Percentiles rank a stretch among this genome's conserved stretches.
phyloP scores from a whole-genome alignment of 2,329 filamentous ascomycete genomes.

The Aureobasidium lini region DNA sequence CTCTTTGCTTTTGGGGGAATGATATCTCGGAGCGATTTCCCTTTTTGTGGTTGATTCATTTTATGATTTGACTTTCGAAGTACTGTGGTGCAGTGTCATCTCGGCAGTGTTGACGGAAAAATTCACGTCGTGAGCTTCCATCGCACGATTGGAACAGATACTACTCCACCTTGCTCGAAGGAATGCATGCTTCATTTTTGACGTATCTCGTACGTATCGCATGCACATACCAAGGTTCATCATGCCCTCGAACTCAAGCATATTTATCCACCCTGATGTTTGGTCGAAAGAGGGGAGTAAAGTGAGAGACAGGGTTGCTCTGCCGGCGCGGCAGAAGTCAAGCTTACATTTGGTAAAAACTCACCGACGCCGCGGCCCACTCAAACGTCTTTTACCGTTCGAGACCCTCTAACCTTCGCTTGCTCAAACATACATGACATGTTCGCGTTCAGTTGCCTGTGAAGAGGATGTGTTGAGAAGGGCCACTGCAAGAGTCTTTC shows the following conservation, averaged over 20 bases:
- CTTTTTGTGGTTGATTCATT: neutral
- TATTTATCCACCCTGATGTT: neutral
- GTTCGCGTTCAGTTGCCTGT: neutral
- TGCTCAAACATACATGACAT: neutral
- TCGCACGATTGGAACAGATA: neutral
- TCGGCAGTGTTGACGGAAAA: neutral
- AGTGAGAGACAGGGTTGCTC: conserved; percentile 1
- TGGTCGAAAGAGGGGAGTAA: neutral
- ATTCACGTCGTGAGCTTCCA: neutral
- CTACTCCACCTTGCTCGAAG: neutral
- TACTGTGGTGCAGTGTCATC: neutral
- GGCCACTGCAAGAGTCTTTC: neutral
- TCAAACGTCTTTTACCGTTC: neutral
- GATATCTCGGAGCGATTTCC: neutral
- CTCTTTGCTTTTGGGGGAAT: neutral
- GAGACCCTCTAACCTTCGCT: neutral
- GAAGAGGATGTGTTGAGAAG: neutral
- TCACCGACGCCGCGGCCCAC: neutral
- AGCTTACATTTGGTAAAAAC: neutral
- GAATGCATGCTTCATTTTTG: neutral
- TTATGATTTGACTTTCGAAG: neutral
- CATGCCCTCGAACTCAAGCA: neutral
- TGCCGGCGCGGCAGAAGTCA: neutral
- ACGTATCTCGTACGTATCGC: neutral
- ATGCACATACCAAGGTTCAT: neutral